Evolutionary conservation across 1,284 basidiomycete species (phyloP), one percentile per base, ranked within the genome.

Genomic region (Fistulina hepatica): DNA sequence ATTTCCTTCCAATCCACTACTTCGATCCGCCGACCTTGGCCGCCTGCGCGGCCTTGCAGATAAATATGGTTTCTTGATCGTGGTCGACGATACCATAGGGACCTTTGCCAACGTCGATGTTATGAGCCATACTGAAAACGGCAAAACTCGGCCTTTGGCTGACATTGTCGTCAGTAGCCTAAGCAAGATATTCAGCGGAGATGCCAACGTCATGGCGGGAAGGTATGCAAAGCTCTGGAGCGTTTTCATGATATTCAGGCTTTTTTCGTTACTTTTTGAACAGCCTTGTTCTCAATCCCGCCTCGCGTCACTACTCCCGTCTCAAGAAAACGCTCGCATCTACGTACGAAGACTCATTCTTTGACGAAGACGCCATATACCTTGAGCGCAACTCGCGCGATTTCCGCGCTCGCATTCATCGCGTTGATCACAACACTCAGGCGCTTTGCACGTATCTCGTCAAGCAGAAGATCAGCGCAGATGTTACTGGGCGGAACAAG

Each of bases 311-410:
- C 49, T 92, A 93, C 51, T 37, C 56, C 0, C 44, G 59, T 0
- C 71, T 98, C 33, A 86, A 83, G 50, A 51, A 57, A 0, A 61
- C 74, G 32, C 61, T 93, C 47, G 50, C 60, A n/a, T 54, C 59
- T 8, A 65, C 59, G 3, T 97, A 83, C 58, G 86, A 95, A 57
- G 94, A 98, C 55, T 67, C 67, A 19, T 95, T 89, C 61, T 97
- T 84, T 54, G 72, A 77, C 52, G 88, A 94, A 58, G 95, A 98
- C 55, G 90, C 90, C 22, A 78, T 97, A 38, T 97, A 83, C 65
- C 86, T 98, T 81, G 94, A 98, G 58, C 83, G 94, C 48, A 98
- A 98, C 61, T 95, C 91, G 15, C 86, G 94, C 36, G 81, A 97
- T 61, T 97, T 97, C 64, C 65, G 72, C 36, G 64, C 65, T 7